Percentiles rank a stretch among this genome's conserved stretches.
These are phyloP conservation scores for Jatropha multifida DNA, from an alignment of 441 rosid genomes.

Conservation along the genomic window DNA sequence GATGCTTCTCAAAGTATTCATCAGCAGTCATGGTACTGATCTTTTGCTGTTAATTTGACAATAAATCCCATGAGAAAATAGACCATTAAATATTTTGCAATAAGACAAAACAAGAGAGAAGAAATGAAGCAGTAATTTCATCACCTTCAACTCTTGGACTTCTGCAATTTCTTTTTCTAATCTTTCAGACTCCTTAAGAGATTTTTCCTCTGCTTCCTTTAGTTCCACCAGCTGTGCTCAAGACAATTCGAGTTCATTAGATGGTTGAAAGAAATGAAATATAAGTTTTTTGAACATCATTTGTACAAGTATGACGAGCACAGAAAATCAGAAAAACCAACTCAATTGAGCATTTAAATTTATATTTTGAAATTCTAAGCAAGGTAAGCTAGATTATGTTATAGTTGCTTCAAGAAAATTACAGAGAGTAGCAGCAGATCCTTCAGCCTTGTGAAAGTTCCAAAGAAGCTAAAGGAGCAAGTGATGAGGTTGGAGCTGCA, in stretches of 20 bases:
- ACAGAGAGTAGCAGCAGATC: background rate
- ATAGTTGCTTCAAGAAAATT: background rate
- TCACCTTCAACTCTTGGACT: conserved; percentile 82
- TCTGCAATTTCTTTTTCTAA: conserved; percentile 84
- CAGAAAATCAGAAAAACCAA: background rate
- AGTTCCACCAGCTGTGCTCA: conserved; percentile 65
- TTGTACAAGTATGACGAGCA: background rate
- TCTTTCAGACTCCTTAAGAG: conserved; percentile 77
- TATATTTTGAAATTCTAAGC: background rate
- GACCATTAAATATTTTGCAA: background rate
- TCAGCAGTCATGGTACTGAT: conserved; percentile 98
- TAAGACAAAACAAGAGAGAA: background rate
- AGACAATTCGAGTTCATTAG: conserved; percentile 7
- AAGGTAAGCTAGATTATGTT: background rate
- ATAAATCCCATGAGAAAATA: background rate
- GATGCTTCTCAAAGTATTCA: conserved; percentile 94
- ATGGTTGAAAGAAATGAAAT: background rate
- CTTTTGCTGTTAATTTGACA: conserved; percentile 54
- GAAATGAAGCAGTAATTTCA: background rate
- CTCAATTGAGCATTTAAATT: conserved; percentile 1
- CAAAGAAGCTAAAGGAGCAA: background rate
- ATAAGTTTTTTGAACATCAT: background rate
- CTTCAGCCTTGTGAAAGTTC: background rate
- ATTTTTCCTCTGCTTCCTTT: conserved; percentile 82
- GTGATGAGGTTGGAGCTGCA: too few species aligned